phyloP scores from a whole-genome alignment of 2,329 filamentous ascomycete species.

The Metarhizium guizhouense region DNA sequence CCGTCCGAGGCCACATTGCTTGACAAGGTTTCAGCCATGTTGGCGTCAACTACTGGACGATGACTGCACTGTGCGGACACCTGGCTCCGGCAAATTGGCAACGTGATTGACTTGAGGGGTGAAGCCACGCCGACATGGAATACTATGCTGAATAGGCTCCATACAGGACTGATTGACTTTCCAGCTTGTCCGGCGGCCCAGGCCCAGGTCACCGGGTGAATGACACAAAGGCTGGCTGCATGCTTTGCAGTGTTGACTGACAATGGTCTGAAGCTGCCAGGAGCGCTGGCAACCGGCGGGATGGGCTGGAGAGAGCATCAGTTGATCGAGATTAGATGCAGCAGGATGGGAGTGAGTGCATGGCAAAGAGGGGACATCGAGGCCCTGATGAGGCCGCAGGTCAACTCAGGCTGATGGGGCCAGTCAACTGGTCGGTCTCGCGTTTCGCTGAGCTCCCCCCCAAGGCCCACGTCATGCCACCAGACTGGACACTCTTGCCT shows the following conservation, averaged over 20 bases:
- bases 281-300: no score
- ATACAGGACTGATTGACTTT: no score
- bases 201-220: neutral
- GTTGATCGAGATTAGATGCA: neutral
- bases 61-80: constrained; percentile 1
- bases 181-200: no score
- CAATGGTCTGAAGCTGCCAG: no score
- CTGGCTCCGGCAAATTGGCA: neutral
- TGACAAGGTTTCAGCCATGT: constrained; percentile 2
- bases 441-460: neutral
- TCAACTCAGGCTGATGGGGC: no score
- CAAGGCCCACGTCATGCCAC: neutral
- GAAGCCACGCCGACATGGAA: no score
- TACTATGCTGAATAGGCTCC: no score
- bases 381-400: neutral
- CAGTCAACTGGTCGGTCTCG: no score
- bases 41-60: neutral
- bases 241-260: neutral
- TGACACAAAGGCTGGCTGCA: neutral
- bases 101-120: neutral
- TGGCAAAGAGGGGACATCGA: neutral
- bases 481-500: no score
- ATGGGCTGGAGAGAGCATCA: no score
- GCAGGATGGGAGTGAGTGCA: neutral
- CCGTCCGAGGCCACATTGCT: neutral